These are phyloP conservation scores for Bruguiera sexangula DNA, from an alignment of 345 rosid species.

Conservation along the genomic window DNA sequence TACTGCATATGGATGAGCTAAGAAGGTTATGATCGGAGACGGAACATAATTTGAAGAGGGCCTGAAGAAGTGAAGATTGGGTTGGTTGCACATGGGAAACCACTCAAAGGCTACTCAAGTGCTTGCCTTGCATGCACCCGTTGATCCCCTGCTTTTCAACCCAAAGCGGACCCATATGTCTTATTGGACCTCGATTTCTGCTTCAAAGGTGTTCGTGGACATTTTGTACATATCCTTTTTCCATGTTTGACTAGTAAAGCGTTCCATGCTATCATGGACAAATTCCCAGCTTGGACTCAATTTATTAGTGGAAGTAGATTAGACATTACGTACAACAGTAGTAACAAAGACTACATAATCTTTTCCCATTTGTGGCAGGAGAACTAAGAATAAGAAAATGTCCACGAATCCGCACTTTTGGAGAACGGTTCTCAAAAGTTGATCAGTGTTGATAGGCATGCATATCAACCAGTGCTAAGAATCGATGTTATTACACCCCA, in stretches of 20 bases:
- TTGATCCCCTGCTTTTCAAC: constrained; percentile 36
- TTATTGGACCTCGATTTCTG: constrained; percentile 13
- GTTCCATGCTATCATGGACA: background rate
- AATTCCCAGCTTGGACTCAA: background rate
- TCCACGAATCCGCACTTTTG: too few relatives aligned
- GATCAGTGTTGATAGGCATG: too few relatives aligned
- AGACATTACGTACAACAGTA: too few relatives aligned
- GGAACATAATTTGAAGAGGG: constrained; percentile 1
- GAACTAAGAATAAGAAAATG: too few relatives aligned
- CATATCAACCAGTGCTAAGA: too few relatives aligned
- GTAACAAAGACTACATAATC: too few relatives aligned
- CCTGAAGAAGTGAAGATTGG: constrained; percentile 10
- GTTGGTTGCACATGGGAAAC: constrained; percentile 62
- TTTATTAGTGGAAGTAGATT: too few relatives aligned
- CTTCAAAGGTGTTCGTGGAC: background rate
- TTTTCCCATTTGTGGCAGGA: too few relatives aligned
- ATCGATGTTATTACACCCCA: too few relatives aligned
- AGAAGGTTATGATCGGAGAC: constrained; percentile 1
- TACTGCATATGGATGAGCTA: background rate
- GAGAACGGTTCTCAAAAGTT: too few relatives aligned
- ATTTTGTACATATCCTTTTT: background rate
- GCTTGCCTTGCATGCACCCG: constrained; percentile 36
- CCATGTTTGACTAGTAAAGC: constrained; percentile 12
- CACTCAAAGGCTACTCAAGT: constrained; percentile 60
- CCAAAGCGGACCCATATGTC: constrained; percentile 37